Percentiles rank a stretch among this genome's conserved stretches.
Evolutionary conservation across 2,329 filamentous ascomycete species (phyloP).

Genomic region (Colletotrichum coccodes): DNA sequence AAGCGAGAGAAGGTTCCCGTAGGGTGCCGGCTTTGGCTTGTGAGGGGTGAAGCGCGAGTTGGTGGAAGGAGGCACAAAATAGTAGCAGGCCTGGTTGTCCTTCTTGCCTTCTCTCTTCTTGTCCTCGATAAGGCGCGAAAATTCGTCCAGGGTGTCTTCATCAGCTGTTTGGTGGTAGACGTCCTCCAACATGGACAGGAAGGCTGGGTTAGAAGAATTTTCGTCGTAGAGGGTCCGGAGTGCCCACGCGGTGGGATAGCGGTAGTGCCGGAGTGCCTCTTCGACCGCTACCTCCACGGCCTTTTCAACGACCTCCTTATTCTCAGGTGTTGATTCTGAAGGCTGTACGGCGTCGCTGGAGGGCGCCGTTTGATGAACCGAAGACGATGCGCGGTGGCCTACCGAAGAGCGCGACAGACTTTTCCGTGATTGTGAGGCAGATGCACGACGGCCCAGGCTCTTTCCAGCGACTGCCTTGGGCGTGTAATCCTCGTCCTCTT

Average conservation of each 20-base stretch:
- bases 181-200: constrained; percentile 67
- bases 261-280: constrained; percentile 64
- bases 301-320: constrained; percentile 59
- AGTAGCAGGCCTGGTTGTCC: constrained; percentile 61
- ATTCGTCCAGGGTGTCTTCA: constrained; percentile 60
- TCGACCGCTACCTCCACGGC: constrained; percentile 68
- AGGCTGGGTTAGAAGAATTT: constrained; percentile 58
- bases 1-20: constrained; percentile 56
- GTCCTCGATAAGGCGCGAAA: constrained; percentile 59
- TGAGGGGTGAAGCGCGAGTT: constrained; percentile 53
- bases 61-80: constrained; percentile 62
- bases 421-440: constrained; percentile 26
- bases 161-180: constrained; percentile 69
- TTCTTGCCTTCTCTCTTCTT: constrained; percentile 68
- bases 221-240: constrained; percentile 70
- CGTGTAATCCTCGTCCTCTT: constrained; percentile 23
- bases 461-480: constrained; percentile 23
- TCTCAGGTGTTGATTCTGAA: constrained; percentile 32
- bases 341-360: constrained; percentile 31
- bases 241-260: constrained; percentile 72
- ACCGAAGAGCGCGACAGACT: constrained; percentile 32
- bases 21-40: constrained; percentile 60
- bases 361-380: constrained; percentile 18
- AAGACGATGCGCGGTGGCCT: constrained; percentile 26
- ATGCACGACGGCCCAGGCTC: constrained; percentile 20